Evolutionary conservation across 257 asterid species (phyloP), one percentile per base, ranked within the genome.

Genomic region (Knoxia roxburghii): DNA sequence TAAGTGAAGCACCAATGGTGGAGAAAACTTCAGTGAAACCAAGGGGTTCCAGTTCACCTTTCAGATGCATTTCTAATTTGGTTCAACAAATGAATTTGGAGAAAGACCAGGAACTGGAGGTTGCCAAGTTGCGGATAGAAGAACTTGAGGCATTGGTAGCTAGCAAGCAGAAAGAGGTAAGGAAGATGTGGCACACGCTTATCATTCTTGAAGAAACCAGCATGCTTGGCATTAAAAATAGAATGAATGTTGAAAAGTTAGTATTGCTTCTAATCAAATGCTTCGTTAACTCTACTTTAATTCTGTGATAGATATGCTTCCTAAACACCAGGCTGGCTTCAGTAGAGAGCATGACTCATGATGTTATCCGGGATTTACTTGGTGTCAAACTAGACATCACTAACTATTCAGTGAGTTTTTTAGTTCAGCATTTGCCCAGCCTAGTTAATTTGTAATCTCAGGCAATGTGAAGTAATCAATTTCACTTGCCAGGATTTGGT

Each of bases 341-440:
- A 59, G 79, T 91, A 37, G 97, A 91, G 80, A 91, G 82, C 84
- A 91, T 91, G 97, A 91, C 97, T 49, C 97, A 91, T 69, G 97
- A 91, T 78, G 95, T 88, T 71, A 91, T 91, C 69, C 89, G 96
- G 70, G 97, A 91, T 80, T 85, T 91, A 82, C 95, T 91, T 62
- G 87, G 97, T 65, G 95, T 91, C 75, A 88, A 88, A 77, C 71
- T 91, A 80, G 97, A 91, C 77, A 85, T 88, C 72, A 83, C 94
- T 15, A 91, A 81, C 84, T 86, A 84, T 61, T 90, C 87, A 48
- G 97, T 90, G 77, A 88, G 96, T 78, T 61, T 68, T 49, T 43
- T 27, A 37, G 39, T 5, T 53, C 67, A 24, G 43, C 55, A 58
- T 59, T 62, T n/a, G 29, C 33, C 49, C 66, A 65, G 54, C 17